These are phyloP conservation scores for Zygoascus meyerae DNA, from an alignment of 1,139 yeast species.

Conservation along the genomic window DNA sequence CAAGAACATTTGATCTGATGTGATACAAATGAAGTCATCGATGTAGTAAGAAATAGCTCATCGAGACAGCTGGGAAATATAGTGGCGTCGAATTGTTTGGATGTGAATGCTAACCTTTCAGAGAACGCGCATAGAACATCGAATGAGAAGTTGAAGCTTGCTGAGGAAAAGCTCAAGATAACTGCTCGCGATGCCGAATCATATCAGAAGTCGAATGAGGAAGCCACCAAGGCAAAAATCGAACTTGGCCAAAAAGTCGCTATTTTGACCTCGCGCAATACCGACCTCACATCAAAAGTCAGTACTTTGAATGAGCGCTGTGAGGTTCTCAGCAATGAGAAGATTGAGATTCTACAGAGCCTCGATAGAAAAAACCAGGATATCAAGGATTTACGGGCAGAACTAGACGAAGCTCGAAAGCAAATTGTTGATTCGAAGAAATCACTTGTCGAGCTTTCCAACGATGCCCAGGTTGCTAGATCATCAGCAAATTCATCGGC, in stretches of 20 bases:
- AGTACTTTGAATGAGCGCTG: conserved; percentile 21
- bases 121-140: conserved; percentile 40
- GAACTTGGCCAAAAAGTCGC: conserved; percentile 31
- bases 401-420: conserved; percentile 46
- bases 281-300: conserved; percentile 19
- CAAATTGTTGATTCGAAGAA: conserved; percentile 44
- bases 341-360: conserved; percentile 37
- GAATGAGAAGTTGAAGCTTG: conserved; percentile 32
- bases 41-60: no score
- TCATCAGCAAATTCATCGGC: conserved; percentile 32
- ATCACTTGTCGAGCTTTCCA: conserved; percentile 37
- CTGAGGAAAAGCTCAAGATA: conserved; percentile 32
- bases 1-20: no score
- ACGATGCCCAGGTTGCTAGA: conserved; percentile 33
- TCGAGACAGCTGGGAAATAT: no score
- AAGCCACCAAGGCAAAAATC: conserved; percentile 29
- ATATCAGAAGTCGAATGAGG: conserved; percentile 31
- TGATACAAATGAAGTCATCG: no score
- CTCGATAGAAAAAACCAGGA: conserved; percentile 46
- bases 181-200: conserved; percentile 30
- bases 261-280: conserved; percentile 27
- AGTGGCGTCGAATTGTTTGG: no score
- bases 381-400: conserved; percentile 44
- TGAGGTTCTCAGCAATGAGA: conserved; percentile 32
- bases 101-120: conserved; percentile 38